A percentile compares a stretch with the other conserved stretches of the same genome.
These are phyloP conservation scores for Antitrichia curtipendula DNA, from an alignment of 225 moss, liverwort and hornwort genomes.

Conservation along the genomic window DNA sequence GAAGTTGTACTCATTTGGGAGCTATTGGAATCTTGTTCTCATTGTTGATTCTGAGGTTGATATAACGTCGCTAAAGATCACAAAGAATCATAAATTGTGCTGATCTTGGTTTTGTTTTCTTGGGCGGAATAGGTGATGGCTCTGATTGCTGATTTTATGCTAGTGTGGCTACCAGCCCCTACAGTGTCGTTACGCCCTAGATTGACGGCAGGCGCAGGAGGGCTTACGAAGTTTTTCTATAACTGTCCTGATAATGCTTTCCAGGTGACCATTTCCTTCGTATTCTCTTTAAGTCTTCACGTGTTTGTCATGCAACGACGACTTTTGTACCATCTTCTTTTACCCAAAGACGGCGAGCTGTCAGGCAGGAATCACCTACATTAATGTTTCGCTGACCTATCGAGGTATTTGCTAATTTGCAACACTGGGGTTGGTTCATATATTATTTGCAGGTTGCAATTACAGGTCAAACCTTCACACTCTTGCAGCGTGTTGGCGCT, in stretches of 20 bases:
- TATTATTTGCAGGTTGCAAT: slow-evolving; percentile 56
- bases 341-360: background rate
- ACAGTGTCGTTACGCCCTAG: slow-evolving; percentile 75
- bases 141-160: slow-evolving; percentile 89
- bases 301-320: background rate
- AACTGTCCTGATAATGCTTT: slow-evolving; percentile 96
- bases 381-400: background rate
- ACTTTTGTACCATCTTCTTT: background rate
- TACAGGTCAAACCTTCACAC: slow-evolving; percentile 57
- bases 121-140: slow-evolving; percentile 65
- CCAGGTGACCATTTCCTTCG: slow-evolving; percentile 39
- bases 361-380: background rate
- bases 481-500: slow-evolving; percentile 70
- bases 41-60: background rate
- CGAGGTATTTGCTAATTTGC: background rate
- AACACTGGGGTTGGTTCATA: background rate
- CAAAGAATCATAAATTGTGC: background rate
- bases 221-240: slow-evolving; percentile 53
- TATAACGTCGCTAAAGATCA: background rate
- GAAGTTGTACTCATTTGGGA: background rate
- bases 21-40: background rate
- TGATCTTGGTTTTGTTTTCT: background rate
- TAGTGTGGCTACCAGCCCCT: slow-evolving; percentile 99
- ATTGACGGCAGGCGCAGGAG: slow-evolving; percentile 51
- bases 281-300: background rate